Evolutionary conservation across 2,329 filamentous ascomycete genomes (phyloP).

Genomic region (Sphaerostilbella broomeana): DNA sequence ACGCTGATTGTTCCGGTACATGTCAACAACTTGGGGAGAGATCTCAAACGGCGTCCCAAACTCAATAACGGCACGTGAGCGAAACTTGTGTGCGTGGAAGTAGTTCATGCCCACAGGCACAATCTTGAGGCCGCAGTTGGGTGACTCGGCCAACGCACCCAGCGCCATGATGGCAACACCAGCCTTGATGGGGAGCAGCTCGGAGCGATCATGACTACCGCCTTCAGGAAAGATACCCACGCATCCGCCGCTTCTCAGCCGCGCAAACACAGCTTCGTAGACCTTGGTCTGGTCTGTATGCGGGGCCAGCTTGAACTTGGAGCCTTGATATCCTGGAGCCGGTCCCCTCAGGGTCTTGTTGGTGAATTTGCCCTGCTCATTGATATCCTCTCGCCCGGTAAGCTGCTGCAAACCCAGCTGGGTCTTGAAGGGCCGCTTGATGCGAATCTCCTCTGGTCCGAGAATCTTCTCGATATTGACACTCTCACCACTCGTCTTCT

Average conservation of each 20-base stretch:
- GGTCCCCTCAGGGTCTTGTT: slow-evolving; percentile 48
- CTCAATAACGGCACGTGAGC: slow-evolving; percentile 89
- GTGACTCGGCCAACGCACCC: slow-evolving; percentile 77
- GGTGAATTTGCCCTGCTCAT: slow-evolving; percentile 57
- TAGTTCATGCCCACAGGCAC: slow-evolving; percentile 99
- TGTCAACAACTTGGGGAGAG: slow-evolving; percentile 70
- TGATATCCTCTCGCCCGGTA: slow-evolving; percentile 70
- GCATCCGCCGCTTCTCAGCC: slow-evolving; percentile 75
- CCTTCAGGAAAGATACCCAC: slow-evolving; percentile 97
- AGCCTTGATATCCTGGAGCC: slow-evolving; percentile 63
- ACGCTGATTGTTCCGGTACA: slow-evolving; percentile 76
- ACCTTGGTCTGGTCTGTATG: slow-evolving; percentile 92
- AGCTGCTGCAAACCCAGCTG: slow-evolving; percentile 70
- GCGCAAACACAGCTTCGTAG: slow-evolving; percentile 85
- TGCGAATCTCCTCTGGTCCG: slow-evolving; percentile 69
- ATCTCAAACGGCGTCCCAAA: slow-evolving; percentile 88
- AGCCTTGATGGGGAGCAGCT: slow-evolving; percentile 87
- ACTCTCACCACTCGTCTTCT: slow-evolving; percentile 68
- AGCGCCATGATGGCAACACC: slow-evolving; percentile 98
- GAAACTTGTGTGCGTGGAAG: slow-evolving; percentile 97
- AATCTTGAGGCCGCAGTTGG: slow-evolving; percentile 84
- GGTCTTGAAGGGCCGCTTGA: slow-evolving; percentile 84
- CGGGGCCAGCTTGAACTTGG: slow-evolving; percentile 79
- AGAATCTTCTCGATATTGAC: slow-evolving; percentile 78
- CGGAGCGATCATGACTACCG: slow-evolving; percentile 89